phyloP scores from a whole-genome alignment of 208 protist genomes.

The Trypanosoma platydactyli region DNA sequence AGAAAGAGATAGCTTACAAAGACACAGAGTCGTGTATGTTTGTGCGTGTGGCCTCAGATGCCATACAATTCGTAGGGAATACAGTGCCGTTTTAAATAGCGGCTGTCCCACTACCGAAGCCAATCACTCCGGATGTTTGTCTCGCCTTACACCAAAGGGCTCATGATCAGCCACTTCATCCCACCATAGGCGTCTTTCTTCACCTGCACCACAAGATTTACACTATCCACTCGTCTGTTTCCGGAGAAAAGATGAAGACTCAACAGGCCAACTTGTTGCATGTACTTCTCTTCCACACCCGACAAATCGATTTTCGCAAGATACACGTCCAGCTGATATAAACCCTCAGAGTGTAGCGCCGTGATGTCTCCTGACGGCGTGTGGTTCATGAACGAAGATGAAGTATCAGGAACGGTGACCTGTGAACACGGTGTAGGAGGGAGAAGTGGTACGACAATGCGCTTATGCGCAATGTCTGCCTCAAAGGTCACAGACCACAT shows the following conservation, averaged over 20 bases:
- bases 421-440: background rate
- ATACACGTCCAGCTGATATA: conserved; percentile 24
- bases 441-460: conserved; percentile 5
- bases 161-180: conserved; percentile 27
- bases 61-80: no score
- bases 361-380: background rate
- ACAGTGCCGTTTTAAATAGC: no score
- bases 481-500: conserved; percentile 40
- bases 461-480: conserved; percentile 49
- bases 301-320: conserved; percentile 26
- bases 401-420: background rate
- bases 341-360: conserved; percentile 2
- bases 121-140: no score
- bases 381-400: background rate
- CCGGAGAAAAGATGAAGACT: conserved; percentile 24
- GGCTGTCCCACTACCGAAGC: no score
- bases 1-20: no score
- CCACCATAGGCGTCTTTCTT: conserved; percentile 18
- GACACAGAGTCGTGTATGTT: no score
- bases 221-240: background rate
- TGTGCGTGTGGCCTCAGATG: no score
- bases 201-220: conserved; percentile 29
- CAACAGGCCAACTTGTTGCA: conserved; percentile 59
- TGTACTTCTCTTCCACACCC: conserved; percentile 44
- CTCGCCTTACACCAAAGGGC: conserved; percentile 13